These are phyloP conservation scores for Russula lepida DNA, from an alignment of 768 basidiomycete species.

Conservation along the genomic window DNA sequence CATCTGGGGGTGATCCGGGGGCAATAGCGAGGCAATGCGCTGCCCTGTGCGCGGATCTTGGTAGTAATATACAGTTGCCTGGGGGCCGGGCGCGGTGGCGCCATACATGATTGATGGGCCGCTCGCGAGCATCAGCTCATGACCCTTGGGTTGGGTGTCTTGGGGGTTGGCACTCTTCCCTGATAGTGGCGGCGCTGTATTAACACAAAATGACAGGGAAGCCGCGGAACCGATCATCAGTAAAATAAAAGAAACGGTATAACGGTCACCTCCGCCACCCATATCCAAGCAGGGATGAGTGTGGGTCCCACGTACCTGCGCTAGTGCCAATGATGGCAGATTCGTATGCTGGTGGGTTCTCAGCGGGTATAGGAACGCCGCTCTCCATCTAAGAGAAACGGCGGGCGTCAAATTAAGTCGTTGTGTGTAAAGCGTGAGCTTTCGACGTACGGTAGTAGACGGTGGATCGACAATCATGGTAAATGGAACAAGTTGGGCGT, in stretches of 20 bases:
- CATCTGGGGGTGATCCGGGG: conserved; percentile 80
- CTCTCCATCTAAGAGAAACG: neutral
- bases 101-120: neutral
- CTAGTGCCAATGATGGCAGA: neutral
- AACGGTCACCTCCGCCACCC: neutral
- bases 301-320: neutral
- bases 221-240: neutral
- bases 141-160: neutral
- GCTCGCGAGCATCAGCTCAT: neutral
- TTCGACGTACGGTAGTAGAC: neutral
- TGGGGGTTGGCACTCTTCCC: neutral
- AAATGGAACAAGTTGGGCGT: neutral
- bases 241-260: neutral
- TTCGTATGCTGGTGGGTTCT: conserved; percentile 14
- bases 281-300: neutral
- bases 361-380: neutral
- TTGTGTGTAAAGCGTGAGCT: neutral
- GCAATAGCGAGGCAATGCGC: conserved; percentile 46
- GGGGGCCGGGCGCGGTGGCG: neutral
- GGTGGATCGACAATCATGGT: conserved; percentile 9
- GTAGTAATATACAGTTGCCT: conserved; percentile 25
- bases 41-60: conserved; percentile 29
- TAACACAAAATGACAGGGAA: neutral
- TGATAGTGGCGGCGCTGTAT: neutral
- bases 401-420: neutral